Conservation (phyloP, 2,329 filamentous ascomycete genomes). For the Fusarium cyanostomum region DNA sequence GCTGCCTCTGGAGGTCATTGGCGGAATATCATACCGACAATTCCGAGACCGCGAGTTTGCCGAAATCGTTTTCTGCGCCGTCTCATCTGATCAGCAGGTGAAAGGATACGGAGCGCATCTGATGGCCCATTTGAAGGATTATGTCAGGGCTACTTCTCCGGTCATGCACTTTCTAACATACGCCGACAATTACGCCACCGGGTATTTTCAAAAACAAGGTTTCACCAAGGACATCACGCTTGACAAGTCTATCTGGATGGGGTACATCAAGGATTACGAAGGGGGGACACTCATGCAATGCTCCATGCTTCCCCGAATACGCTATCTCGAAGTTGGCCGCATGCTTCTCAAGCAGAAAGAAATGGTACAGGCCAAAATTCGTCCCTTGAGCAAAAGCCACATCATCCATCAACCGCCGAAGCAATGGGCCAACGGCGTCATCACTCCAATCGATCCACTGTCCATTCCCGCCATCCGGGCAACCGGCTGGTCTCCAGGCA, state of each 20-base stretch:
- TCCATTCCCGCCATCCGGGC: slow-evolving; percentile 87
- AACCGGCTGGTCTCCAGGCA: slow-evolving; percentile 94
- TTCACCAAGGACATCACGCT: slow-evolving; percentile 99
- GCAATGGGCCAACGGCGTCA: slow-evolving; percentile 80
- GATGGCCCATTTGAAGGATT: slow-evolving; percentile 98
- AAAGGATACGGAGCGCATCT: slow-evolving; percentile 98
- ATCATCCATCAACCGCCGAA: slow-evolving; percentile 85
- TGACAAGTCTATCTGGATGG: slow-evolving; percentile 93
- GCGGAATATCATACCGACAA: slow-evolving; percentile 93
- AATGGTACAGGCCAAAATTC: slow-evolving; percentile 91
- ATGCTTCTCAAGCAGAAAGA: slow-evolving; percentile 98
- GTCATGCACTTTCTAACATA: slow-evolving; percentile 99
- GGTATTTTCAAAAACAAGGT: slow-evolving; percentile 98
- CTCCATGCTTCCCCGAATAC: slow-evolving; percentile 94
- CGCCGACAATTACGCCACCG: slow-evolving; percentile 97
- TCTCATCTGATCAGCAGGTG: slow-evolving; percentile 96
- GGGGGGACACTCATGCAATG: slow-evolving; percentile 99
- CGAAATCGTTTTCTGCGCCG: slow-evolving; percentile 98
- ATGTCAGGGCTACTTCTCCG: slow-evolving; percentile 93
- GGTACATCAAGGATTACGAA: slow-evolving; percentile 99
- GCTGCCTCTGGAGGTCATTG: slow-evolving; percentile 90
- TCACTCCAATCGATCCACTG: slow-evolving; percentile 83
- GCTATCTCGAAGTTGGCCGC: slow-evolving; percentile 89
- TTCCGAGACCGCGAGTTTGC: slow-evolving; percentile 93
- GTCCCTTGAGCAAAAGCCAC: slow-evolving; percentile 87